These are phyloP conservation scores for Cercophora newfieldiana DNA, from an alignment of 495 filamentous ascomycete species.

Conservation along the genomic window DNA sequence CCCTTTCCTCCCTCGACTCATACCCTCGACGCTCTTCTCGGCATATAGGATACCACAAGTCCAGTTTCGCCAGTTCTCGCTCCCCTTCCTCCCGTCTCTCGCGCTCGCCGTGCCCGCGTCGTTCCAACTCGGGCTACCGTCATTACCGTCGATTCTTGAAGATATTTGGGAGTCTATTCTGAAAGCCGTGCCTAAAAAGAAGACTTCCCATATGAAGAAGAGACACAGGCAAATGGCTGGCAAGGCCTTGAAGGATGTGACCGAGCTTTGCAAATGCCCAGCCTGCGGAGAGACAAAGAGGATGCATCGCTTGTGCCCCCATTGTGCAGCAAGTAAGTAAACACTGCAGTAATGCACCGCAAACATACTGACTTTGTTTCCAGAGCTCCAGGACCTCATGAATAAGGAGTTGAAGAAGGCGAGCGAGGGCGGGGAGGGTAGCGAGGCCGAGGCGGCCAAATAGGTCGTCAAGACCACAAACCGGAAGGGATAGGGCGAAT, in stretches of 20 bases:
- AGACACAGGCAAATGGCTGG: constrained; percentile 89
- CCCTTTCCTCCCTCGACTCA: constrained; percentile 38
- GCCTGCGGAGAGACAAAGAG: constrained; percentile 85
- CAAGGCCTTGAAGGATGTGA: constrained; percentile 89
- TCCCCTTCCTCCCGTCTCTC: constrained; percentile 50
- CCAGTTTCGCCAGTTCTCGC: constrained; percentile 41
- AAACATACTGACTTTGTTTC: constrained; percentile 12
- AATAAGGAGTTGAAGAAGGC: constrained; percentile 18
- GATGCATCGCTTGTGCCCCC: constrained; percentile 81
- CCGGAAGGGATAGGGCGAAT: neutral
- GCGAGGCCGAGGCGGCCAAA: neutral
- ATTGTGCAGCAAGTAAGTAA: constrained; percentile 59
- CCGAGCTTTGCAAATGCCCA: constrained; percentile 78
- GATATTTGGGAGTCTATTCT: constrained; percentile 92
- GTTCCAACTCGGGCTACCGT: constrained; percentile 56
- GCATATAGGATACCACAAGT: constrained; percentile 42
- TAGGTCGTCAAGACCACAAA: neutral
- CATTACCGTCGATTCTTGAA: constrained; percentile 56
- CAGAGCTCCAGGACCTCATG: constrained; percentile 40
- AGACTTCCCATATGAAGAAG: constrained; percentile 96
- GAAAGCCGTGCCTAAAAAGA: constrained; percentile 95
- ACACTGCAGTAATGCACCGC: too few species aligned
- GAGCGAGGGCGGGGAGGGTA: too few species aligned
- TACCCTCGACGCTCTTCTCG: constrained; percentile 40
- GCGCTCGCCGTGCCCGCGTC: constrained; percentile 53